phyloP scores from a whole-genome alignment of 176 grass and related monocot genomes.

The Oryza rufipogon region DNA sequence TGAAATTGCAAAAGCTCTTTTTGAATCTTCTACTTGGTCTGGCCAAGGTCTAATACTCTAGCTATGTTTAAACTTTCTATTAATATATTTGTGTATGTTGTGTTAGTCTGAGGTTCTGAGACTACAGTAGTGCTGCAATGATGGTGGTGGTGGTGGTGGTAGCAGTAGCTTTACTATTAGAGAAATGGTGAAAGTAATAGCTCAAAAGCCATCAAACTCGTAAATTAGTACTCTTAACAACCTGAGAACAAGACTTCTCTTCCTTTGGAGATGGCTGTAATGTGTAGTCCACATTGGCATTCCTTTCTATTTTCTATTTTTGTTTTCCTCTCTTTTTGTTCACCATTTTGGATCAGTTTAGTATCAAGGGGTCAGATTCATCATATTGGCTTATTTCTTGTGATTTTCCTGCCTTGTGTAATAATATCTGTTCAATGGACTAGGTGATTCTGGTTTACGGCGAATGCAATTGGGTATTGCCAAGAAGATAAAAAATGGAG shows the following conservation, averaged over 20 bases:
- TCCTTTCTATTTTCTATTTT: neutral
- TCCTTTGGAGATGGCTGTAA: neutral
- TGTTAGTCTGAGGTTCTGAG: neutral
- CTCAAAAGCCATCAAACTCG: neutral
- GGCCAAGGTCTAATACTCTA: constrained; percentile 56
- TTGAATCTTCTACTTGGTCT: constrained; percentile 76
- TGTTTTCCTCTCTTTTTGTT: constrained; percentile 18
- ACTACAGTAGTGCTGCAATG: constrained; percentile 5
- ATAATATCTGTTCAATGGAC: constrained; percentile 22
- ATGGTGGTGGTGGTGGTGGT: neutral
- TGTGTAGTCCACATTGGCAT: constrained; percentile 1
- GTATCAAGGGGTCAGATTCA: constrained; percentile 4
- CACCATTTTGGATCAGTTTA: constrained; percentile 11
- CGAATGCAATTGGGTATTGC: constrained; percentile 84
- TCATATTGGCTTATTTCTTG: constrained; percentile 1
- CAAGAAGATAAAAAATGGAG: constrained; percentile 97
- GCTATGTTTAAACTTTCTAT: constrained; percentile 24
- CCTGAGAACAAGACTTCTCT: constrained; percentile 11
- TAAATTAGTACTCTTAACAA: neutral
- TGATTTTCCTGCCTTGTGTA: constrained; percentile 33
- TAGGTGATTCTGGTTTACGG: constrained; percentile 60
- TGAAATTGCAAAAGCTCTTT: constrained; percentile 87
- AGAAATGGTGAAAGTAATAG: neutral
- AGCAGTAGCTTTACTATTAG: neutral
- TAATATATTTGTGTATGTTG: constrained; percentile 10